Evolutionary conservation across 2,329 filamentous ascomycete genomes (phyloP), one percentile per base, ranked within the genome.

Genomic region (Penicillium sp.): DNA sequence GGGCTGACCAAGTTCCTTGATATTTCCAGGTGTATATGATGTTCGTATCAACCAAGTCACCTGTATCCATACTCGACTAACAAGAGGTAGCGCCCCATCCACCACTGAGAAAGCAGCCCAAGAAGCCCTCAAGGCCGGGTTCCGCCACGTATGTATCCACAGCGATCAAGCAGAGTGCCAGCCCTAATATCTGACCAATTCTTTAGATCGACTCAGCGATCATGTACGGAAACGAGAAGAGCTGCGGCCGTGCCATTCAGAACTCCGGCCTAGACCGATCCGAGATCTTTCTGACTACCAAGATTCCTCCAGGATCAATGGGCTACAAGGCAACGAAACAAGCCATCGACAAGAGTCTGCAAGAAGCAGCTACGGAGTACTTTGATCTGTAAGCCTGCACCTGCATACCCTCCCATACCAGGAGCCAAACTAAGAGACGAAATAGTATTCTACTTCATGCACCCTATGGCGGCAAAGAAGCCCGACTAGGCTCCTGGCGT

Each of bases 261-360:
- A 75, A 71, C 0, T 64, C 77, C 0, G 79, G 76, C 0, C 69
- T 91, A 26, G 81, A 78, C 59, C 82, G 90, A 5, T 82, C 86
- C 54, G 85, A 92, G 65, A 78, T 94, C 51, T 90, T 90, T 73
- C 92, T 90, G 71, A 94, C 90, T 0, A 88, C 87, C 33, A 95
- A 94, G 76, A 80, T 94, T 14, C 85, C 85, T 1, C 85, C 81
- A 55, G 89, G 86, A 67, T 79, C 79, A 1, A 73, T 74, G 64
- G 81, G 81, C 4, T 93, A 92, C 70, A 82, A 88, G n/a, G 76
- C 78, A 3, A 89, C 89, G 23, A 82, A 86, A 48, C 77, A 75
- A 57, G 86, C 87, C 0, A 89, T 94, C 60, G 83, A 80, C 58
- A 59, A 59, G 70, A 82, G 68, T 88, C 84, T 27, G 79, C 79